These are phyloP conservation scores for Fomitopsis betulina DNA, from an alignment of 1,284 basidiomycete species.

Conservation along the genomic window DNA sequence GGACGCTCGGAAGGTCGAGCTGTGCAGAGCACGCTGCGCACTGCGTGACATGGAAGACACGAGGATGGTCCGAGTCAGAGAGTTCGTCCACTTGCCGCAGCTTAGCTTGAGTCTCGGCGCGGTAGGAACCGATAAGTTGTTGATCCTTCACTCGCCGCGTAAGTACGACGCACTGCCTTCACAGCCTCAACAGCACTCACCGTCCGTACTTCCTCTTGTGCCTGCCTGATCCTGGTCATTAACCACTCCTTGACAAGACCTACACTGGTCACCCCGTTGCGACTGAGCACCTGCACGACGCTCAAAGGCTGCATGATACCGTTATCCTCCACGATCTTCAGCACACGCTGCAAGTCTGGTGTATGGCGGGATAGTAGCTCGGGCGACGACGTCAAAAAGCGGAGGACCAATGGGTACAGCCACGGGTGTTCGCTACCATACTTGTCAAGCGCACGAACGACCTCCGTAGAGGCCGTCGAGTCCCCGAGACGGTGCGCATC, in stretches of 20 bases:
- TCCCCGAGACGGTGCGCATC: slow-evolving; percentile 50
- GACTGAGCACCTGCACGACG: slow-evolving; percentile 84
- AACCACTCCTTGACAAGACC: slow-evolving; percentile 91
- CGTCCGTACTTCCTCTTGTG: slow-evolving; percentile 73
- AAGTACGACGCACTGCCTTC: background rate
- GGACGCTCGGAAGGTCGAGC: slow-evolving; percentile 89
- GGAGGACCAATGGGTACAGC: slow-evolving; percentile 86
- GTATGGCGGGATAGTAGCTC: slow-evolving; percentile 68
- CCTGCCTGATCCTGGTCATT: slow-evolving; percentile 68
- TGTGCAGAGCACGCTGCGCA: slow-evolving; percentile 87
- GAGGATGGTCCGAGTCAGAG: slow-evolving; percentile 70
- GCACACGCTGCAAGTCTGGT: slow-evolving; percentile 63
- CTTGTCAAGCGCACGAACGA: slow-evolving; percentile 65
- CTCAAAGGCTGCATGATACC: slow-evolving; percentile 84
- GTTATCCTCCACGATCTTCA: slow-evolving; percentile 76
- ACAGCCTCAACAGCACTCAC: slow-evolving; percentile 41
- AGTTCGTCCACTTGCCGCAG: slow-evolving; percentile 80
- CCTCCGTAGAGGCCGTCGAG: slow-evolving; percentile 54
- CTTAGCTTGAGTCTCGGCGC: slow-evolving; percentile 79
- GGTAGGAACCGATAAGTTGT: slow-evolving; percentile 82
- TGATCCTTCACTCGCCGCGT: slow-evolving; percentile 58
- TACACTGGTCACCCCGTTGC: slow-evolving; percentile 84
- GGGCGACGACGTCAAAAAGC: slow-evolving; percentile 82
- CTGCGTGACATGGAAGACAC: slow-evolving; percentile 90
- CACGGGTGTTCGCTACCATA: slow-evolving; percentile 74